Evolutionary conservation across 2,329 filamentous ascomycete genomes (phyloP).

Genomic region (Fusarium sp.): DNA sequence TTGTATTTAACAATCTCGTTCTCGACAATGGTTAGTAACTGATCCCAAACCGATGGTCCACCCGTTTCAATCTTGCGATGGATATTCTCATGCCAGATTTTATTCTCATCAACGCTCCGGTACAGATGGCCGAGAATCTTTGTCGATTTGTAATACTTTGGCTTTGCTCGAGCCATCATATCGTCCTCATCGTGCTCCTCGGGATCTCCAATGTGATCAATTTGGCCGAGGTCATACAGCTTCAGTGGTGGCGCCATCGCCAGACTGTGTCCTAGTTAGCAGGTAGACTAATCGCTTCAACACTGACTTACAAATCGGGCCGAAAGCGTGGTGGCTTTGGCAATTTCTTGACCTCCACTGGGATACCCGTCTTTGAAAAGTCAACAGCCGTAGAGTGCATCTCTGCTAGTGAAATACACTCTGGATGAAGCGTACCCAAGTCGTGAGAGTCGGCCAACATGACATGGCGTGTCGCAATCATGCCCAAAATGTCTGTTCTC

Average conservation of each 20-base stretch:
- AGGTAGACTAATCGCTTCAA: accelerated
- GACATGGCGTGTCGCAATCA: slow-evolving; percentile 74
- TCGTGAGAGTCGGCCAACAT: slow-evolving; percentile 70
- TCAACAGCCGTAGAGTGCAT: slow-evolving; percentile 80
- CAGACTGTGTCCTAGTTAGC: slow-evolving; percentile 49
- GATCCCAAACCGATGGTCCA: slow-evolving; percentile 57
- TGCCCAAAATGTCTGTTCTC: slow-evolving; percentile 72
- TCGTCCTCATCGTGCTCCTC: slow-evolving; percentile 54
- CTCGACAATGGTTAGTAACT: slow-evolving; percentile 48
- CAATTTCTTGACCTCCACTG: slow-evolving; percentile 60
- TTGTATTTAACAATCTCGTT: slow-evolving; percentile 31
- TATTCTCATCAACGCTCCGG: slow-evolving; percentile 77
- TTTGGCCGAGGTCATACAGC: slow-evolving; percentile 58
- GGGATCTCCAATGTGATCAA: slow-evolving; percentile 43
- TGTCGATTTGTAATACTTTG: slow-evolving; percentile 73
- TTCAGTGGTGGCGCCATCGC: slow-evolving; percentile 58
- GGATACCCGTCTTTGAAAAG: slow-evolving; percentile 79
- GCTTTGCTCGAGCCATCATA: slow-evolving; percentile 57
- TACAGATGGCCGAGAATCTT: slow-evolving; percentile 79
- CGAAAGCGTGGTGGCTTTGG: slow-evolving; percentile 54
- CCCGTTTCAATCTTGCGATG: slow-evolving; percentile 43
- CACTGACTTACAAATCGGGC: slow-evolving; percentile 65
- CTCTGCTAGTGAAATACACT: slow-evolving; percentile 68
- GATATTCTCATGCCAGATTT: slow-evolving; percentile 69
- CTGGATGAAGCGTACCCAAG: slow-evolving; percentile 61